phyloP scores from a whole-genome alignment of 2,329 filamentous ascomycete species.

The Huntiella omanensis region DNA sequence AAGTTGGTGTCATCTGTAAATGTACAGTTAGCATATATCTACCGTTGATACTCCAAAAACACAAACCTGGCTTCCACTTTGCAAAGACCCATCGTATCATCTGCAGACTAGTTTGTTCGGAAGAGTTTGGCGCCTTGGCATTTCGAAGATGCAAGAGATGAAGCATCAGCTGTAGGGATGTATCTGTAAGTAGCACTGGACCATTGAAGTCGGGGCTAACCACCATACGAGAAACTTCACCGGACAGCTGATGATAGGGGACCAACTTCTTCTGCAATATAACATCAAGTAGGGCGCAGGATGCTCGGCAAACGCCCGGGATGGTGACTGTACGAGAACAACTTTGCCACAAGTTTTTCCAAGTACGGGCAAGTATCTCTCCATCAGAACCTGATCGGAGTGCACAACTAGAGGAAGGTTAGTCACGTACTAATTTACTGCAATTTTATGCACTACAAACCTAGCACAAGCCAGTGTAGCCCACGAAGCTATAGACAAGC shows the following conservation, averaged over 20 bases:
- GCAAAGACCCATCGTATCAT: constrained; percentile 67
- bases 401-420: constrained; percentile 18
- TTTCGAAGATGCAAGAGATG: constrained; percentile 48
- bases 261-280: constrained; percentile 50
- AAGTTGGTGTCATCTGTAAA: constrained; percentile 44
- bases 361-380: constrained; percentile 21
- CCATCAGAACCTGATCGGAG: constrained; percentile 10
- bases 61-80: constrained; percentile 64
- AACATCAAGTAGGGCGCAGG: constrained; percentile 52
- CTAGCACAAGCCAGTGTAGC: constrained; percentile 65
- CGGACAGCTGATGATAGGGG: constrained; percentile 44
- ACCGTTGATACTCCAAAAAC: not conserved
- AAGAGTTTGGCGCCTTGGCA: constrained; percentile 48
- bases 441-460: constrained; percentile 25
- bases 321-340: constrained; percentile 53
- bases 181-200: constrained; percentile 60
- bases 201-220: constrained; percentile 65
- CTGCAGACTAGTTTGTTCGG: constrained; percentile 47
- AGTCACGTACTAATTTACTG: not conserved
- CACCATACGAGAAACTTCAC: constrained; percentile 54
- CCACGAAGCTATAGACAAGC: constrained; percentile 52
- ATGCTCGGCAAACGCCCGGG: constrained; percentile 52
- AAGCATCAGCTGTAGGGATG: constrained; percentile 55
- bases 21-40: constrained; percentile 7
- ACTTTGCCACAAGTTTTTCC: constrained; percentile 61